Base-by-base conservation (phyloP, 306 rosid genomes). In the Hippophae tibetana region DNA sequence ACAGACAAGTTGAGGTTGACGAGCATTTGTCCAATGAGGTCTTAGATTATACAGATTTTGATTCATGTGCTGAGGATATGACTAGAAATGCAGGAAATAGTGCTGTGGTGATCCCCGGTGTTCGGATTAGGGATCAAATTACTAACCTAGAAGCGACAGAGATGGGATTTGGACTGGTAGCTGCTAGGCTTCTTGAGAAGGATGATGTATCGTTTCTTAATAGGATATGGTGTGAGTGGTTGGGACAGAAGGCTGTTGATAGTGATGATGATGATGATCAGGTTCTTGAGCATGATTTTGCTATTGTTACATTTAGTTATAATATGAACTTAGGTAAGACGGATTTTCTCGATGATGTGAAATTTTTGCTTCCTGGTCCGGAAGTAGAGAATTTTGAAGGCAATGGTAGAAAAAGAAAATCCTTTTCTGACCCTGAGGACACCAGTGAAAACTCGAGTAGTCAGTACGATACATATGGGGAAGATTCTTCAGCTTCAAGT, bases 141-240 rank as follows among this genome's bases (percentile, higher is more conserved):
- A 54, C 78, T 68, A 79, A 81, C 65, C 68, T 87, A 47, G 73
- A 67, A 71, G 84, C 47, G 41, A 78, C 50, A 74, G 78, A 76
- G 48, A 70, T 79, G 43, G 97, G 97, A 7, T 58, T 18, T 60
- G 97, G 95, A 52, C 79, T 69, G 76, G 78, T 90, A 68, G 72
- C 92, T 57, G 95, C 87, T 7, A 85, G 96, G 64, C 76, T 87
- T 72, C 60, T 27, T 49, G 84, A 83, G 74, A 82, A 79, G 58
- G 80, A 63, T 64, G 60, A 60, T 13, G 31, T 74, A 3, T 72
- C 57, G 23, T 68, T 23, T 31, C 66, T 85, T 58, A 71, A 73
- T 70, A 79, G 95, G 68, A 75, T 90, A 57, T 90, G 98, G 98
- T 90, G 98, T 26, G 96, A 90, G 72, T 90, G 98, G 98, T 69